Evolutionary conservation across 345 rosid species (phyloP), one percentile per base, ranked within the genome.

Genomic region (Geranium brycei): DNA sequence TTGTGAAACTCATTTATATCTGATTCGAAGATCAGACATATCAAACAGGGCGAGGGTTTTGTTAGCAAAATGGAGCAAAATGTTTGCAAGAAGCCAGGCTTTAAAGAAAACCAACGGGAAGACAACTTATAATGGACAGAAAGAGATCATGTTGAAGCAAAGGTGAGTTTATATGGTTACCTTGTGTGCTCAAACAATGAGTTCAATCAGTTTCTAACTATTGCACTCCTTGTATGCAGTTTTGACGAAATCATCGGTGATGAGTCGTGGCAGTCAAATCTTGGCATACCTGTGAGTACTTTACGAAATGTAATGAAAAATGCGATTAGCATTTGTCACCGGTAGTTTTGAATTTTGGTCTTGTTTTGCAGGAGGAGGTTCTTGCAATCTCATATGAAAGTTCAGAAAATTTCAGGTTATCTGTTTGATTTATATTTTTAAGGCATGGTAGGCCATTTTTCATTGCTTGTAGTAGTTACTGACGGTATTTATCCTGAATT

Each of bases 11-110:
- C 84, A 85, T 80, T 77, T 76, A 84, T 85, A 84, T 85, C 92
- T 93, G 89, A 86, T 88, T 88, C 83, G 91, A 87, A 91, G 96
- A 85, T 93, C 95, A 93, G 99, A 88, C 82, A 86, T 93, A 83
- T 88, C 99, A 79, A 88, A 86, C 96, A 90, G 95, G 96, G 97
- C 99, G 67, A 88, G 84, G 76, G 67, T 80, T 70, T 82, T 93
- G 80, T 68, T 93, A 72, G 74, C 97, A 62, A 88, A 84, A 69
- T 93, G 97, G 99, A 88, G 95, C 80, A 93, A 85, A 77, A 68
- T 85, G 68, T 85, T 91, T 74, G 87, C 89, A 5, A 83, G 85
- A 73, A 76, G 82, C 58, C 97, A 87, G 72, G 85, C 85, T 58
- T 64, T 71, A 69, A 85, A 83, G 79, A 88, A 88, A 73, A 76